Percentiles rank a stretch among this genome's conserved stretches.
phyloP scores from a whole-genome alignment of 2,329 filamentous ascomycete genomes.

The Aspergillus felis region DNA sequence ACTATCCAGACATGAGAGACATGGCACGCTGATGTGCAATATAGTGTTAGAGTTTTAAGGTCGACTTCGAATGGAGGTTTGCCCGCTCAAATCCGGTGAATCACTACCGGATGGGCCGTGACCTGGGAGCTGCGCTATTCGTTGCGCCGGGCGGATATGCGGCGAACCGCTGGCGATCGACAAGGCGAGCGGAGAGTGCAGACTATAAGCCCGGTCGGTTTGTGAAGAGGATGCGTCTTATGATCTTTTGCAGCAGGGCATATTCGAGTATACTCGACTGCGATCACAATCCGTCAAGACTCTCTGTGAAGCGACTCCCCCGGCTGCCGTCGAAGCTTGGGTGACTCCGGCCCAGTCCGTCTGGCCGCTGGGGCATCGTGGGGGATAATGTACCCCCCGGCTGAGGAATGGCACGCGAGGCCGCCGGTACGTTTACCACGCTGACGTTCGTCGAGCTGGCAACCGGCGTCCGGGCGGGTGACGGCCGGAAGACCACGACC shows the following conservation, averaged over 20 bases:
- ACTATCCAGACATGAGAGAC: slow-evolving; percentile 6
- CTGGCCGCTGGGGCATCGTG: slow-evolving; percentile 27
- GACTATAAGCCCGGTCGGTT: neutral
- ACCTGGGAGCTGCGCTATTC: neutral
- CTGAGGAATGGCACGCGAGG: slow-evolving; percentile 23
- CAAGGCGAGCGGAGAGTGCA: neutral
- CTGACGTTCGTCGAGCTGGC: slow-evolving; percentile 31
- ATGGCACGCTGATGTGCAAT: neutral
- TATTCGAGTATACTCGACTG: neutral
- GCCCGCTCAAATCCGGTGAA: neutral
- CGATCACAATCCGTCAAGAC: slow-evolving; percentile 19
- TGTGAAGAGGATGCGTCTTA: neutral
- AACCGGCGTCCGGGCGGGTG: slow-evolving; percentile 42
- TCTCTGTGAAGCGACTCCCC: slow-evolving; percentile 43
- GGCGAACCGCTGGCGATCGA: neutral
- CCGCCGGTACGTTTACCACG: slow-evolving; percentile 19
- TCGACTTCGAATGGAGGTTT: neutral
- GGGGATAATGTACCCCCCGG: slow-evolving; percentile 24
- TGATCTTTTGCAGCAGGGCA: slow-evolving; percentile 6
- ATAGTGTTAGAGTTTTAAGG: neutral
- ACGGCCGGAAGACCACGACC: slow-evolving; percentile 38
- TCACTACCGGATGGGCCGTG: neutral
- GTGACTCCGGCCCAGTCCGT: slow-evolving; percentile 41
- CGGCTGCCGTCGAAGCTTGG: slow-evolving; percentile 43
- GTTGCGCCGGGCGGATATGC: neutral